Evolutionary conservation across 2,329 filamentous ascomycete species (phyloP), one percentile per base, ranked within the genome.

Genomic region (Lomentospora prolificans): DNA sequence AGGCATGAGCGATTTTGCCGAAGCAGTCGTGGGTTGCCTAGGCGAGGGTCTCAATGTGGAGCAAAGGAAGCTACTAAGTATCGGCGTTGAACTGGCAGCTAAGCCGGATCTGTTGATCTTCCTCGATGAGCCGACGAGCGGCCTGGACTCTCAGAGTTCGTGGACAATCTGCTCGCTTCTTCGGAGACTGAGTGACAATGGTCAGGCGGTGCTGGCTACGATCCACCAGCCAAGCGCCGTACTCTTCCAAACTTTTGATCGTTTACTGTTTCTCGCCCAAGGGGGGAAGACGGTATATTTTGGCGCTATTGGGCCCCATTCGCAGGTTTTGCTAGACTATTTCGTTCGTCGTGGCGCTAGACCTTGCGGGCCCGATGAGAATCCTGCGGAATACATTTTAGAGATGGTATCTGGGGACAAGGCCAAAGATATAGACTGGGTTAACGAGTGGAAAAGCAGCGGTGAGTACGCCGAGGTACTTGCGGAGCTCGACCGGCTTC

Each of bases 61-160:
- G 57, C 72, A 75, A 56, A 63, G 72, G 12, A 75, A 75, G 51
- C 79, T 85, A 59, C 72, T 90, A 10, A 90, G 86, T 0, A 90
- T 90, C 57, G 87, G 85, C 63, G 86, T 90, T 2, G 87, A 90
- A 65, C 73, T 90, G 3, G 86, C 85, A 14, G 86, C 86, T 1
- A 86, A 86, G 64, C 87, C 87, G 1, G 78, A 85, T 41, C 71
- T 90, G 2, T 75, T 90, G 51, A 77, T 90, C 14, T 90, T 90
- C 73, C 75, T 90, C 12, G 87, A 90, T 62, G 87, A 90, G 63
- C 87, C 87, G 2, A 90, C 86, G 2, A 89, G 85, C 6, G 87
- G 87, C 64, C 75, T 90, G 8, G 86, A 90, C 66, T 84, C 78
- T 61, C 85, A 89, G 64, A 89, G 86, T 1, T 86, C 86, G 0